These are phyloP conservation scores for Tilletia walkeri DNA, from an alignment of 1,284 basidiomycete genomes.

Conservation along the genomic window DNA sequence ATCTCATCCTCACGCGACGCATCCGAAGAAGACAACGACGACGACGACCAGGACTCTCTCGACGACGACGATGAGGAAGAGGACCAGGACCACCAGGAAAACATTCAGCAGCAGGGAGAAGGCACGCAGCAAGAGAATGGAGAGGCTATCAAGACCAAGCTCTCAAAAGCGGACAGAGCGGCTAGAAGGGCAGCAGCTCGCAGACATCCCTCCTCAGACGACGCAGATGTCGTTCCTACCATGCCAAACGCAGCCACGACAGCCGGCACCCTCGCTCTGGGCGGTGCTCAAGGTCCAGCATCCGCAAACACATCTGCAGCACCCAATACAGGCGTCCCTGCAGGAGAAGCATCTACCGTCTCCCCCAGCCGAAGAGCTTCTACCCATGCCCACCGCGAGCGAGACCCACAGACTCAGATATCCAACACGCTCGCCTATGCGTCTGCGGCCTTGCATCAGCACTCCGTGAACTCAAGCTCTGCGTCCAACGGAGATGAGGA, in stretches of 20 bases:
- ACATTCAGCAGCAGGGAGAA: neutral
- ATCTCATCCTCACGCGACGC: slow-evolving; percentile 40
- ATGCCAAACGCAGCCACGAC: neutral
- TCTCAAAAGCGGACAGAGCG: neutral
- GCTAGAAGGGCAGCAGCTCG: neutral
- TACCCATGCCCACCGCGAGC: neutral
- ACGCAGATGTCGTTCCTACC: neutral
- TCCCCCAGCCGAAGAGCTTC: slow-evolving; percentile 12
- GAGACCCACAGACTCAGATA: neutral
- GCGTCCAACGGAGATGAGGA: slow-evolving; percentile 12
- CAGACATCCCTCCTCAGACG: slow-evolving; percentile 16
- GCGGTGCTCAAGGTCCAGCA: too few species aligned
- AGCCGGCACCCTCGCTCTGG: neutral
- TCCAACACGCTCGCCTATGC: slow-evolving; percentile 8
- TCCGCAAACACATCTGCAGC: too few species aligned
- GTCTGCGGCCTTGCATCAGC: neutral
- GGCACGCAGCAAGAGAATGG: neutral
- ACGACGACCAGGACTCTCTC: slow-evolving; percentile 32
- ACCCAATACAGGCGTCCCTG: neutral
- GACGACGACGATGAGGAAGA: slow-evolving; percentile 26
- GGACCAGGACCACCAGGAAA: neutral
- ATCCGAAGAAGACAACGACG: slow-evolving; percentile 42
- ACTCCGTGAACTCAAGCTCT: neutral
- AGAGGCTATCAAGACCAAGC: neutral
- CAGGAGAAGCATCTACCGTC: neutral